Base-by-base conservation (phyloP, 2,329 filamentous ascomycete genomes). In the Elsinoe fawcettii region DNA sequence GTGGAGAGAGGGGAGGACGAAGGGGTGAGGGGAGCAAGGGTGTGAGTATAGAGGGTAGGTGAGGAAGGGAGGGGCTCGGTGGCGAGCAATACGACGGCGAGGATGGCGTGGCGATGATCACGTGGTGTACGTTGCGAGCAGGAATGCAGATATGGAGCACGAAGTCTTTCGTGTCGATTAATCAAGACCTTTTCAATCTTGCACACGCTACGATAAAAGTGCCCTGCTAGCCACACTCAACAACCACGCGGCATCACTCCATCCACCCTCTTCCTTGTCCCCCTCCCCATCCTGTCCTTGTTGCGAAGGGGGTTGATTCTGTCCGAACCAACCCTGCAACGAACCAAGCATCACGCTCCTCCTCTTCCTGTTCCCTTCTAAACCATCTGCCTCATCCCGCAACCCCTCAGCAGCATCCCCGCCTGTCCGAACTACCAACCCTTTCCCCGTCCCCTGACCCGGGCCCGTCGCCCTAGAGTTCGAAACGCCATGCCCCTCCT, bases 221-320 rank as follows among this genome's bases (percentile, higher is more conserved):
- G 74, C 75, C 59, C 76, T 77, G 0, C 70, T 70, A 8, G 80
- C 78, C 41, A 80, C 75, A 51, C 77, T 77, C 58, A 83, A 67
- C 58, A 83, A 64, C 80, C 80, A 83, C 27, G 76, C 74, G 30
- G 78, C 80, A 70, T 83, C 80, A 59, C 77, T 74, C 80, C 80
- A 83, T 0, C 79, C 78, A 4, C 77, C 78, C 64, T 67, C 64
- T 64, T 72, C 61, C 14, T 34, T 32, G 62, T 66, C 53, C 63
- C 64, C 65, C 60, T 71, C 69, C 6, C 69, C 67, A 2, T 66
- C 66, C 0, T 67, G 59, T 12, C 30, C 65, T 32, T 67, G 63
- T 47, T 69, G 65, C 41, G 80, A 77, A 51, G 78, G 76, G 8
- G 80, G 77, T 1, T 78, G 61, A 9, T 75, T 76, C 75, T 80